Evolutionary conservation across 2,329 filamentous ascomycete species (phyloP).

Genomic region (Hypomyces perniciosus): DNA sequence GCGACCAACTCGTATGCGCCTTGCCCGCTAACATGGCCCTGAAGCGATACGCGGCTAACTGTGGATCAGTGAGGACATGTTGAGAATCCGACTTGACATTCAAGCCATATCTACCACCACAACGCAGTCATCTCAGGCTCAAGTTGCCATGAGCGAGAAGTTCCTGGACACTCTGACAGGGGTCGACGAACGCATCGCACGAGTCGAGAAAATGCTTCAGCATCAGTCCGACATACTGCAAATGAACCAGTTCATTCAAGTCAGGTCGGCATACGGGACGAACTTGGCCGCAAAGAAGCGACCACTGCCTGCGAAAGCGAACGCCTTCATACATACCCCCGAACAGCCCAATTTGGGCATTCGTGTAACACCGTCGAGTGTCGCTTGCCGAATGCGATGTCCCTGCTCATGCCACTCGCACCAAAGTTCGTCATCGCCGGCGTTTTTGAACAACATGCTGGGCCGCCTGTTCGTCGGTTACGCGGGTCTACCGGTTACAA

Average conservation of each 20-base stretch:
- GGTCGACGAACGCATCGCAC: conserved; percentile 21
- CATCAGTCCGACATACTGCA: conserved; percentile 19
- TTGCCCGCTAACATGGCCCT: not conserved
- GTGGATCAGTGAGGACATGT: too few species aligned
- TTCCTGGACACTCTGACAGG: conserved; percentile 17
- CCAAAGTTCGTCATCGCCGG: conserved; percentile 17
- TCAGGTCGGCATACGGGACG: conserved; percentile 19
- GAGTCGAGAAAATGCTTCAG: conserved; percentile 21
- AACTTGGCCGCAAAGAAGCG: not conserved
- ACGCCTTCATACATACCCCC: too few species aligned
- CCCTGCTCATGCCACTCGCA: too few species aligned
- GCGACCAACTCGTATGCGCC: conserved; percentile 23
- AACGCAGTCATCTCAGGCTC: conserved; percentile 9
- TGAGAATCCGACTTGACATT: too few species aligned
- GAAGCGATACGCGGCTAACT: too few species aligned
- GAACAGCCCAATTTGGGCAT: too few species aligned
- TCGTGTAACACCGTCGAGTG: too few species aligned
- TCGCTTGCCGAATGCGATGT: too few species aligned
- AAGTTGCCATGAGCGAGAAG: conserved; percentile 18
- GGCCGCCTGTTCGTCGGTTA: conserved; percentile 24
- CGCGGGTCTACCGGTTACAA: conserved; percentile 22
- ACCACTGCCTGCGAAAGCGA: conserved; percentile 4
- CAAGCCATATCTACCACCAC: too few species aligned
- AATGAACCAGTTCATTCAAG: conserved; percentile 19
- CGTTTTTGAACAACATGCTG: conserved; percentile 18